phyloP scores from a whole-genome alignment of 2,329 filamentous ascomycete species.

The Cyclaneusma minus region DNA sequence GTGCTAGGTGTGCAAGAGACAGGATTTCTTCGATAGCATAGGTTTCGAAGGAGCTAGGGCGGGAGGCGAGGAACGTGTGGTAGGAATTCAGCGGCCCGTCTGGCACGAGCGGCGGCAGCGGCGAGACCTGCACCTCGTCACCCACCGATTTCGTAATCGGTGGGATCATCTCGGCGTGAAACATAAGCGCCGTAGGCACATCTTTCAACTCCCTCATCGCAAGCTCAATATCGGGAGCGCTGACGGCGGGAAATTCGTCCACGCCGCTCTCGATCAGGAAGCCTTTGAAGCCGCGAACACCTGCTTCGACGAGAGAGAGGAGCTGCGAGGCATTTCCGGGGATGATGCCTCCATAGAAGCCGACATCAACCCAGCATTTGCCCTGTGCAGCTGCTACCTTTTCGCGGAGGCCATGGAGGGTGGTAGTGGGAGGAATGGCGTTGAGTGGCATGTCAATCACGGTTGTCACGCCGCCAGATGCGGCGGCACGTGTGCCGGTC shows the following conservation, averaged over 20 bases:
- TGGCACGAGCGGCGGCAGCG: constrained; percentile 53
- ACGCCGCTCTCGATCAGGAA: constrained; percentile 96
- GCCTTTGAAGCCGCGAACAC: constrained; percentile 91
- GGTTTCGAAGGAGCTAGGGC: constrained; percentile 80
- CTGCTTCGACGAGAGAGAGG: constrained; percentile 64
- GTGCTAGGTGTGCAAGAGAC: constrained; percentile 63
- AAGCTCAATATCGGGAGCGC: constrained; percentile 57
- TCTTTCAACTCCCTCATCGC: constrained; percentile 72
- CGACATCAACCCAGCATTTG: constrained; percentile 97
- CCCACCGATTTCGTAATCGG: constrained; percentile 66
- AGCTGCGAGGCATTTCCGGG: constrained; percentile 76
- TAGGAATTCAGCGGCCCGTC: constrained; percentile 63
- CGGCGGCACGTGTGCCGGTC: constrained; percentile 84
- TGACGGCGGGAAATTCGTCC: constrained; percentile 91
- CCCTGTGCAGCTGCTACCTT: constrained; percentile 73
- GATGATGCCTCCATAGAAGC: constrained; percentile 89
- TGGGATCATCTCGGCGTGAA: constrained; percentile 98
- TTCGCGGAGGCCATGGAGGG: constrained; percentile 62
- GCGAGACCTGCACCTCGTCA: constrained; percentile 57
- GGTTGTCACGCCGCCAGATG: constrained; percentile 90
- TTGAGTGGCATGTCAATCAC: constrained; percentile 97
- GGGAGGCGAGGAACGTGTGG: constrained; percentile 79
- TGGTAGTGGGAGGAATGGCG: constrained; percentile 91
- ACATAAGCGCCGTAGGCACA: constrained; percentile 85
- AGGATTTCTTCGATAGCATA: constrained; percentile 81